Evolutionary conservation across 257 asterid genomes (phyloP).

Genomic region (Jacaranda mimosifolia): DNA sequence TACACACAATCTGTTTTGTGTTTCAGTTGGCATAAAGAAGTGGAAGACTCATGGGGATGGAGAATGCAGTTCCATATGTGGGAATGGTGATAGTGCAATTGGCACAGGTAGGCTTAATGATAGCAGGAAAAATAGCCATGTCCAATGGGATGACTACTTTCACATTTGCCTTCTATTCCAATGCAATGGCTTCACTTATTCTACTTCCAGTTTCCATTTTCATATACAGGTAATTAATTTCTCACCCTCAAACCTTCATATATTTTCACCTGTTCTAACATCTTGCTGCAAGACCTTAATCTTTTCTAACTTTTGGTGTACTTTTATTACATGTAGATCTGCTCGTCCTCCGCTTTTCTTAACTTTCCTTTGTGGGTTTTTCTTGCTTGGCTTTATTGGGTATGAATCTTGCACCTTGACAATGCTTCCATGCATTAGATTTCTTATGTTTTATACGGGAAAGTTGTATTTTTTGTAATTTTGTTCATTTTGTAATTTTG

Average conservation of each 20-base stretch:
- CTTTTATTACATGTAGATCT: conserved; percentile 48
- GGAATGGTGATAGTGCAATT: conserved; percentile 64
- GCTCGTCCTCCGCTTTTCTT: conserved; percentile 51
- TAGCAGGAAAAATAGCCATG: conserved; percentile 61
- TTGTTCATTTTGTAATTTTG: too few species aligned
- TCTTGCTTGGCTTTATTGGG: conserved; percentile 75
- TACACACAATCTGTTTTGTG: too few species aligned
- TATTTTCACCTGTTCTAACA: neutral
- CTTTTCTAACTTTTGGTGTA: neutral
- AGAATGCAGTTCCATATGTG: conserved; percentile 53
- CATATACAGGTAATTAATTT: conserved; percentile 52
- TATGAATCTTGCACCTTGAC: conserved; percentile 33
- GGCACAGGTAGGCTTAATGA: conserved; percentile 64
- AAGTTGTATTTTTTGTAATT: too few species aligned
- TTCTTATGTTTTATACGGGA: neutral
- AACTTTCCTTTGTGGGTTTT: conserved; percentile 57
- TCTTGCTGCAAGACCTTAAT: neutral
- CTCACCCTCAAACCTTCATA: neutral
- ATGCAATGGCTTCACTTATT: conserved; percentile 49
- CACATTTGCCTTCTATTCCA: conserved; percentile 57
- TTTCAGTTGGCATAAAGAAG: too few species aligned
- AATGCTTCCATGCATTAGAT: neutral
- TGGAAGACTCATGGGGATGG: conserved; percentile 30
- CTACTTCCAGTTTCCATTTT: conserved; percentile 54
- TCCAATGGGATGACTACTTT: conserved; percentile 65